Evolutionary conservation across 805 yeast genomes (phyloP).

Genomic region (Kodamaea leandrae): DNA sequence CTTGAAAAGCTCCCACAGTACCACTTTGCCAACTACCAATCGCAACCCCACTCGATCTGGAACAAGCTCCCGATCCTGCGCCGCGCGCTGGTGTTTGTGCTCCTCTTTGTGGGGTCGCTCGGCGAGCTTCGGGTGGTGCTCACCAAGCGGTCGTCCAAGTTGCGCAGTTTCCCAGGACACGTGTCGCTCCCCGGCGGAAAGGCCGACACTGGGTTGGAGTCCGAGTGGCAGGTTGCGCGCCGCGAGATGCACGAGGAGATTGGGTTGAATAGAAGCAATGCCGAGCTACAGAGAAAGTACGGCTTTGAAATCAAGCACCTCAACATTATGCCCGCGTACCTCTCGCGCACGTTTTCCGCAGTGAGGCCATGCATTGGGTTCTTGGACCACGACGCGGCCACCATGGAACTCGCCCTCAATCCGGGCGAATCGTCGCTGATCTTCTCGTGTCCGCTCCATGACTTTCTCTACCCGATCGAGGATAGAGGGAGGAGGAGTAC

Average conservation of each 20-base stretch:
- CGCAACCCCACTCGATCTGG: slow-evolving; percentile 50
- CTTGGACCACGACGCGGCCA: slow-evolving; percentile 40
- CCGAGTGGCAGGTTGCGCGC: slow-evolving; percentile 70
- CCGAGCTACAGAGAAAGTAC: slow-evolving; percentile 36
- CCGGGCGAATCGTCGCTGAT: slow-evolving; percentile 77
- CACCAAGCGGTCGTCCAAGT: slow-evolving; percentile 69
- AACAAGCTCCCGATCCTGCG: slow-evolving; percentile 59
- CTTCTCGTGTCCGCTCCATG: slow-evolving; percentile 67
- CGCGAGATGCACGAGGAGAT: slow-evolving; percentile 88
- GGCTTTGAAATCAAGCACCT: slow-evolving; percentile 63
- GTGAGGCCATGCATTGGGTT: slow-evolving; percentile 80
- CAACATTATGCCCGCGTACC: slow-evolving; percentile 68
- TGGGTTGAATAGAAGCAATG: slow-evolving; percentile 58
- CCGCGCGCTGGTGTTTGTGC: slow-evolving; percentile 75
- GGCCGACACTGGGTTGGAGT: slow-evolving; percentile 66
- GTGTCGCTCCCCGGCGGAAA: slow-evolving; percentile 93
- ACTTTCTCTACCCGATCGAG: slow-evolving; percentile 43
- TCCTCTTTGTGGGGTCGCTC: slow-evolving; percentile 66
- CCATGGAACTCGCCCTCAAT: slow-evolving; percentile 50
- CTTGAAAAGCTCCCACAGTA: slow-evolving; percentile 34
- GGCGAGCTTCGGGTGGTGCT: slow-evolving; percentile 78
- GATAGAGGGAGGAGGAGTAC: not conserved
- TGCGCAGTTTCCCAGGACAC: slow-evolving; percentile 82
- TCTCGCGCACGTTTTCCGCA: slow-evolving; percentile 77
- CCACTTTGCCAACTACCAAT: slow-evolving; percentile 32